Base-by-base conservation (phyloP, 179 eudicot species). In the Sideroxylon spinosum region DNA sequence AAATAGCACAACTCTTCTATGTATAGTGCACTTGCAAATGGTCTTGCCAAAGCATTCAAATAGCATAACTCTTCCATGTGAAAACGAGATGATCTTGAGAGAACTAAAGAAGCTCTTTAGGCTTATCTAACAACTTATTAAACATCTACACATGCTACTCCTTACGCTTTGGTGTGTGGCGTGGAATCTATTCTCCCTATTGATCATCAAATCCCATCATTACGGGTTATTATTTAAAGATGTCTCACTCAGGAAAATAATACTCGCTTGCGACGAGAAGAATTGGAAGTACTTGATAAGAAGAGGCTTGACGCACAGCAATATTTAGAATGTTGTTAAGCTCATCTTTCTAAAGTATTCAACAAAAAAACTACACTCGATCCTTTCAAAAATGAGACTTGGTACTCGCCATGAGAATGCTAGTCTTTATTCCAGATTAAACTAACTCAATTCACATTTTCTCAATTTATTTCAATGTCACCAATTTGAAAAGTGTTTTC, bases 91-190 rank as follows among this genome's bases (percentile, higher is more conserved):
- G 76, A 60, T 68, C 11, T 49, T 17, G 71, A 80, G n/a, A 75
- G 71, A 26, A 10, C 68, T 3, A 64, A 32, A 3, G 75, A 80
- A 68, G 79, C 79, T 5, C 66, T 75, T 1, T 75, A 63, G 71
- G 70, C 79, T 0, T 78, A 78, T 14, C 49, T 61, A 22, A 78
- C 75, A 9, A 57, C 75, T 3, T 22, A 70, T 23, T 52, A 53
- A 9, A 70, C 48, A 2, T 64, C 64, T 49, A 76, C 64, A 0
- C 52, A 79, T n/a, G 76, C 78, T 8, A 79, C 77, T 25, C 81
- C 53, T 32, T 74, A 73, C 6, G 2, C 76, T 0, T 26, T 73
- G 9, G 76, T 73, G 44, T 73, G 55, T 25, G 63, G 60, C 4
- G 52, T 74, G 12, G 67, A 74, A 59, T 53, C 26, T 17, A 28